Percentiles rank a stretch among this genome's conserved stretches.
These are phyloP conservation scores for Syzygium jambos DNA, from an alignment of 345 rosid genomes.

Conservation along the genomic window DNA sequence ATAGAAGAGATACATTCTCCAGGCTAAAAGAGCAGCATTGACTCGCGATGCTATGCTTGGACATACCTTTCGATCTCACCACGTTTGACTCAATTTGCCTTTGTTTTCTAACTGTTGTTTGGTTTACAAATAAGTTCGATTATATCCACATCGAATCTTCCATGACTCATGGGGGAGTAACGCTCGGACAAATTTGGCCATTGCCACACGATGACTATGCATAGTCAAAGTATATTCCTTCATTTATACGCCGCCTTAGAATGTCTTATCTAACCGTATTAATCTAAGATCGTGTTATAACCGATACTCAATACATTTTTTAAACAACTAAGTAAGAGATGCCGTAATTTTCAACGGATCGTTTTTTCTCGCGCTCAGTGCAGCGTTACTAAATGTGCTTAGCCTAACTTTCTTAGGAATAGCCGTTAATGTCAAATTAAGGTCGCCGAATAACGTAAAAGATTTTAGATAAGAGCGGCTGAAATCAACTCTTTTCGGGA, in stretches of 20 bases:
- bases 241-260: background rate
- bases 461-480: background rate
- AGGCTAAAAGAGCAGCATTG: background rate
- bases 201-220: background rate
- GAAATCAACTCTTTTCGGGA: background rate
- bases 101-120: background rate
- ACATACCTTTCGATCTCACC: background rate
- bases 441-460: background rate
- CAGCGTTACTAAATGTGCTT: background rate
- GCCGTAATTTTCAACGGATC: background rate
- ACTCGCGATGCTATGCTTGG: background rate
- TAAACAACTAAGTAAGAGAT: background rate
- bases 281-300: background rate
- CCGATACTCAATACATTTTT: background rate
- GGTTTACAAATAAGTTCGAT: background rate
- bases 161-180: background rate
- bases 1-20: background rate
- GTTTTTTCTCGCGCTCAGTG: rapidly evolving
- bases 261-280: background rate
- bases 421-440: background rate
- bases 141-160: background rate
- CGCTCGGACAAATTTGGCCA: background rate
- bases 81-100: background rate
- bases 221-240: background rate
- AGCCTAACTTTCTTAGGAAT: background rate